phyloP scores from a whole-genome alignment of 768 basidiomycete species.

The Goffeauzyma gilvescens region DNA sequence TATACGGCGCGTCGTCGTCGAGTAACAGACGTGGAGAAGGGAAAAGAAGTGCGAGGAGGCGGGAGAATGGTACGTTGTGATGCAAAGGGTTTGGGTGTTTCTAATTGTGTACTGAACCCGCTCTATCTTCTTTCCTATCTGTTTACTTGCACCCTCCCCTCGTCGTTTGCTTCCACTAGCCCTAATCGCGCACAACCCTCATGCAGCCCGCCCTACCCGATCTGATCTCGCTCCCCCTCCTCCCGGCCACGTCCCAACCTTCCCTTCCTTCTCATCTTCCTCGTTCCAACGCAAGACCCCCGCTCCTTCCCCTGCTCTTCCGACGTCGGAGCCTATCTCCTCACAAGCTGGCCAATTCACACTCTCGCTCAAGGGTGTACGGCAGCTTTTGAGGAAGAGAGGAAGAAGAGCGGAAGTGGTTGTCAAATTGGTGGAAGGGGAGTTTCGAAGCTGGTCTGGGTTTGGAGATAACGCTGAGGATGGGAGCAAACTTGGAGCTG shows the following conservation, averaged over 20 bases:
- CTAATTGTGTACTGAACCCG: not conserved
- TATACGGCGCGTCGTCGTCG: no score
- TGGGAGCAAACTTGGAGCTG: not conserved
- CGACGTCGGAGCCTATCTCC: conserved; percentile 16
- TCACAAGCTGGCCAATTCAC: conserved; percentile 23
- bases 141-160: not conserved
- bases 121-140: not conserved
- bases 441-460: conserved; percentile 20
- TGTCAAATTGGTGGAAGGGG: conserved; percentile 15
- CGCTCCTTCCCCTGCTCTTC: conserved; percentile 9
- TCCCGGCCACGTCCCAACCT: conserved; percentile 14
- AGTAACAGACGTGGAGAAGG: conserved; percentile 19
- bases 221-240: conserved; percentile 21
- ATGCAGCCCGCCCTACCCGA: conserved; percentile 17
- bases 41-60: conserved; percentile 21
- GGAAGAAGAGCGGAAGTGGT: conserved; percentile 23
- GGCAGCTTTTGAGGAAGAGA: conserved; percentile 19
- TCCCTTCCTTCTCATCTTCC: conserved; percentile 11
- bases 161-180: conserved; percentile 12
- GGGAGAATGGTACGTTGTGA: conserved; percentile 27
- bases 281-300: no score
- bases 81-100: no score
- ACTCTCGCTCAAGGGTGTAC: conserved; percentile 24
- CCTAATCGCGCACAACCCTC: conserved; percentile 23
- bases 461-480: conserved; percentile 12